Evolutionary conservation across 2,329 filamentous ascomycete species (phyloP).

Genomic region (Aspergillus sp.): DNA sequence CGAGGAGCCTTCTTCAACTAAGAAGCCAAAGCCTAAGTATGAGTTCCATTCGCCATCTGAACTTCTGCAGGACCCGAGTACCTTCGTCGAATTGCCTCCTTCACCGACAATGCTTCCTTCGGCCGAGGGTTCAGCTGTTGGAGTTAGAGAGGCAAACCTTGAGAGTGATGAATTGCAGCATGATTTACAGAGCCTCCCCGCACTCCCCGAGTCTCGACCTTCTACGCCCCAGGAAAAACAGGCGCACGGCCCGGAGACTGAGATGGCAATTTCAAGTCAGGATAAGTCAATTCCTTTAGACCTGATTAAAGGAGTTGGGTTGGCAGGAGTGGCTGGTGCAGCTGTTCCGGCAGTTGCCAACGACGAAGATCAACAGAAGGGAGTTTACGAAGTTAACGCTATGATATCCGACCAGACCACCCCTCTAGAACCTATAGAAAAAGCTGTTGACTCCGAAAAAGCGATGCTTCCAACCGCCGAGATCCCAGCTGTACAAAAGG

Average conservation of each 20-base stretch:
- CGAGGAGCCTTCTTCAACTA: constrained; percentile 20
- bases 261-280: constrained; percentile 2
- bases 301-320: constrained; percentile 7
- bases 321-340: constrained; percentile 16
- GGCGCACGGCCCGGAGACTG: no score
- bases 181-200: constrained; percentile 12
- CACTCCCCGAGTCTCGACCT: constrained; percentile 11
- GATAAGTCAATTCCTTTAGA: background rate
- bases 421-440: background rate
- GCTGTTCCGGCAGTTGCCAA: constrained; percentile 11
- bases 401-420: background rate
- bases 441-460: background rate
- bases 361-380: constrained; percentile 1
- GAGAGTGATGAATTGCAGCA: constrained; percentile 14
- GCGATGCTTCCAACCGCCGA: background rate
- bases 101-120: constrained; percentile 24
- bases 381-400: no score
- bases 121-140: constrained; percentile 25
- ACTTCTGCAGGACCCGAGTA: constrained; percentile 35
- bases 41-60: constrained; percentile 46
- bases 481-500: background rate
- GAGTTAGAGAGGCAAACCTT: constrained; percentile 13
- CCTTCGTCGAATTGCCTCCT: constrained; percentile 17
- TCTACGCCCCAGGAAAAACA: constrained; percentile 8
- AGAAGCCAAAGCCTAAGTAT: constrained; percentile 38